A percentile compares a stretch with the other conserved stretches of the same genome.
These are phyloP conservation scores for Papiliotrema fonsecae DNA, from an alignment of 1,284 basidiomycete species.

Conservation along the genomic window DNA sequence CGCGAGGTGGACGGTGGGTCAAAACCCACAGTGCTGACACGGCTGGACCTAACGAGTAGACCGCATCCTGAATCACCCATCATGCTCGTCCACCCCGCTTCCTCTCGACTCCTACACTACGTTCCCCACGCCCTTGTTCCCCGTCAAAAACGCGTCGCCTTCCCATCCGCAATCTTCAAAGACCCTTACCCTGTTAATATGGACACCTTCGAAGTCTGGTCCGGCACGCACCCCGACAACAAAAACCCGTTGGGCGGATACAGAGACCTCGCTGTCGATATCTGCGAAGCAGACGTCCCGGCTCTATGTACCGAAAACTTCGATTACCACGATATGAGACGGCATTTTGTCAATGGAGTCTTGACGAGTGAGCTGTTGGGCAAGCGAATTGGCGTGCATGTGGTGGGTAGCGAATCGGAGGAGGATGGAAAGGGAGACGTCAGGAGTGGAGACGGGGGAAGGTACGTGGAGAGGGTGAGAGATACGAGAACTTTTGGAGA, in stretches of 20 bases:
- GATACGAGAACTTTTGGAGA: conserved; percentile 87
- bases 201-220: conserved; percentile 78
- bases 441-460: conserved; percentile 50
- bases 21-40: conserved; percentile 34
- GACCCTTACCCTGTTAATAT: conserved; percentile 51
- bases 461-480: conserved; percentile 81
- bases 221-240: conserved; percentile 48
- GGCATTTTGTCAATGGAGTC: conserved; percentile 94
- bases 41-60: conserved; percentile 53
- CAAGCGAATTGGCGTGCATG: conserved; percentile 68
- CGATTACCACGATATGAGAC: conserved; percentile 86
- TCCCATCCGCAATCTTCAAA: conserved; percentile 46
- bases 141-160: conserved; percentile 35
- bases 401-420: conserved; percentile 19
- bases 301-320: conserved; percentile 99
- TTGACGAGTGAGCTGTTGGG: conserved; percentile 91
- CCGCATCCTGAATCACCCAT: conserved; percentile 47
- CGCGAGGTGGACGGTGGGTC: conserved; percentile 41
- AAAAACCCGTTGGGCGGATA: conserved; percentile 33
- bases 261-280: conserved; percentile 50
- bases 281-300: conserved; percentile 60
- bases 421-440: conserved; percentile 12
- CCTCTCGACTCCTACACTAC: conserved; percentile 43
- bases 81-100: conserved; percentile 47
- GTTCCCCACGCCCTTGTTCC: conserved; percentile 42